Conservation (phyloP, 1,139 yeast species). For the Debaryomycetaceae sp. region DNA sequence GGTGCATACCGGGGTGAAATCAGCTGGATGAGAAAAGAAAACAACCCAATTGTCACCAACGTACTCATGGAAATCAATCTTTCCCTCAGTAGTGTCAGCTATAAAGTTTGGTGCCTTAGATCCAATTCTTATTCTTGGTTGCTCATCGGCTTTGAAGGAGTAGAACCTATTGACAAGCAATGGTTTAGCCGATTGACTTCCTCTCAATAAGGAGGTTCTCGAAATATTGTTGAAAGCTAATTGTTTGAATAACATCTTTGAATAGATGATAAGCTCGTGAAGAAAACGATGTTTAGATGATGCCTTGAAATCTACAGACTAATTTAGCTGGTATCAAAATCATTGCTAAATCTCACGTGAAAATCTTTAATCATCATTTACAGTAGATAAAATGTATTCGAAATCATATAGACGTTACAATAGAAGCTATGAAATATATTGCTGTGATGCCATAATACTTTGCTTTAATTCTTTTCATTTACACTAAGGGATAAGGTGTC, state of each 20-base stretch:
- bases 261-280: not conserved
- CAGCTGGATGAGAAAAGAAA: conserved; percentile 89
- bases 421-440: not conserved
- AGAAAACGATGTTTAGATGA: not conserved
- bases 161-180: conserved; percentile 23
- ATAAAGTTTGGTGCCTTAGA: conserved; percentile 81
- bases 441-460: not conserved
- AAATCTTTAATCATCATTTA: not conserved
- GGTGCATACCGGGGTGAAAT: conserved; percentile 93
- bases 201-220: not conserved
- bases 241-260: conserved; percentile 12
- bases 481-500: no score
- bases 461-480: not conserved
- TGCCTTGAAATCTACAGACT: not conserved
- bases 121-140: conserved; percentile 67
- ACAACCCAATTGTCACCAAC: conserved; percentile 81
- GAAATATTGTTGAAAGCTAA: conserved; percentile 8
- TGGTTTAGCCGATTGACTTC: conserved; percentile 1
- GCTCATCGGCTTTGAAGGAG: conserved; percentile 55
- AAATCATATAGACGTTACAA: not conserved
- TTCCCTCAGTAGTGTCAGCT: conserved; percentile 75
- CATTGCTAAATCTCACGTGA: conserved; percentile 15
- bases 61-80: conserved; percentile 76
- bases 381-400: not conserved
- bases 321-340: not conserved